phyloP scores from a whole-genome alignment of 164 flowering plant genomes.

The Stephania japonica region DNA sequence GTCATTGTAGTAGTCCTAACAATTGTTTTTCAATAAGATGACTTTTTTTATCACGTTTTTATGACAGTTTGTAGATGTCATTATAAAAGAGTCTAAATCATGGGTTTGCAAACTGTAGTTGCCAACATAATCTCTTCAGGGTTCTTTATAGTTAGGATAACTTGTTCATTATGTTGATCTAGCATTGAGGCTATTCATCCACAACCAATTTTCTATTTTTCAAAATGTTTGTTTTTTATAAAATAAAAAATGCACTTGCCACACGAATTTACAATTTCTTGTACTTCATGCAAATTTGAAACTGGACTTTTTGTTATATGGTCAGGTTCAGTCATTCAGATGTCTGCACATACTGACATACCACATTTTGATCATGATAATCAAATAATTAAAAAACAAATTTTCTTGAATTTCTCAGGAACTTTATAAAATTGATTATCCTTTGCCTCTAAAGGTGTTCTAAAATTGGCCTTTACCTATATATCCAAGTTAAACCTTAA shows the following conservation, averaged over 20 bases:
- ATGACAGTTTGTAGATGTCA: too few species aligned
- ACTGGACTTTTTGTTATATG: background rate
- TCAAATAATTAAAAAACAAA: too few species aligned
- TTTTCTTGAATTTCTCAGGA: too few species aligned
- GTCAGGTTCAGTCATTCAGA: background rate
- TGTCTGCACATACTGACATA: background rate
- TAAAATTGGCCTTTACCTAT: background rate
- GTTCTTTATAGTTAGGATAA: background rate
- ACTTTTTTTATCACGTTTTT: too few species aligned
- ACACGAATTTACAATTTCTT: background rate
- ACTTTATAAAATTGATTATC: background rate
- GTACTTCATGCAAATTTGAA: background rate
- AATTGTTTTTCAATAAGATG: too few species aligned
- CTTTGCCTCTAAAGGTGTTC: background rate
- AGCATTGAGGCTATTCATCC: background rate
- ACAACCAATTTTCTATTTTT: background rate
- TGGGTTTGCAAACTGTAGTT: background rate
- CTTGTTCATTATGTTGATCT: background rate
- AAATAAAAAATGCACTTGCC: background rate
- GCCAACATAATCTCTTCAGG: background rate
- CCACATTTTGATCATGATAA: too few species aligned
- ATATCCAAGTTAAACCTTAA: background rate
- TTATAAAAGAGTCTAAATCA: background rate
- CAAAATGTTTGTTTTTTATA: background rate
- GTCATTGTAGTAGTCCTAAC: too few species aligned